Percentiles rank a stretch among this genome's conserved stretches.
Evolutionary conservation across 768 basidiomycete genomes (phyloP).

Genomic region (Mycena haematopus): DNA sequence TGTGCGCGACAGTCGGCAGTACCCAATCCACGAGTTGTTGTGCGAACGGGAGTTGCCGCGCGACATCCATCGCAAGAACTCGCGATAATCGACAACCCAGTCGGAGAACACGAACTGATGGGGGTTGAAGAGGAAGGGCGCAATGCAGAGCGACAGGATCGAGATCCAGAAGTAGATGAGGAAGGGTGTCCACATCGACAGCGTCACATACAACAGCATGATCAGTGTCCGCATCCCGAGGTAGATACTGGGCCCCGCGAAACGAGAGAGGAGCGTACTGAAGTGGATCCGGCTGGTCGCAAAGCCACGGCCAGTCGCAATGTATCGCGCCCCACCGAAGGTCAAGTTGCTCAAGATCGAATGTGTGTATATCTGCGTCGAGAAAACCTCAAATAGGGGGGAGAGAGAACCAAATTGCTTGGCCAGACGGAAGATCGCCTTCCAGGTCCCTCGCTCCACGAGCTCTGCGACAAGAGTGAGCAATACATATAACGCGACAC

Average conservation of each 20-base stretch:
- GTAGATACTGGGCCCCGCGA: slow-evolving; percentile 98
- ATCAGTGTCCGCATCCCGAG: slow-evolving; percentile 93
- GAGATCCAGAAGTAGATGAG: slow-evolving; percentile 99
- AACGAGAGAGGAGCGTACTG: slow-evolving; percentile 96
- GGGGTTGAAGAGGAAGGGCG: slow-evolving; percentile 99
- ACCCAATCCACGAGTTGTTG: slow-evolving; percentile 98
- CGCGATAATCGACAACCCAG: slow-evolving; percentile 95
- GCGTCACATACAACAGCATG: slow-evolving; percentile 91
- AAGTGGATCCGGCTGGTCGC: slow-evolving; percentile 96
- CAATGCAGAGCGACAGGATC: slow-evolving; percentile 87
- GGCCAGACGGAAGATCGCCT: slow-evolving; percentile 88
- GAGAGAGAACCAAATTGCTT: slow-evolving; percentile 96
- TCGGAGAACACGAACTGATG: slow-evolving; percentile 98
- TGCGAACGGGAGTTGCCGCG: slow-evolving; percentile 97
- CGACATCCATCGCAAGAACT: slow-evolving; percentile 99
- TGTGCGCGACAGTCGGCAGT: slow-evolving; percentile 96
- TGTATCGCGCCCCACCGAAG: slow-evolving; percentile 97
- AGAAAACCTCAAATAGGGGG: slow-evolving; percentile 96
- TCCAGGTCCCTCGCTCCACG: slow-evolving; percentile 92
- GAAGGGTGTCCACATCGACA: slow-evolving; percentile 90
- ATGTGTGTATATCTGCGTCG: slow-evolving; percentile 97
- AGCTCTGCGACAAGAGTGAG: slow-evolving; percentile 63
- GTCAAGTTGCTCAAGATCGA: slow-evolving; percentile 97
- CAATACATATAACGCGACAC: slow-evolving; percentile 20
- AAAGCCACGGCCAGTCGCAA: slow-evolving; percentile 98